Conservation (phyloP, 441 rosid genomes). For the Adansonia madagascariensis region DNA sequence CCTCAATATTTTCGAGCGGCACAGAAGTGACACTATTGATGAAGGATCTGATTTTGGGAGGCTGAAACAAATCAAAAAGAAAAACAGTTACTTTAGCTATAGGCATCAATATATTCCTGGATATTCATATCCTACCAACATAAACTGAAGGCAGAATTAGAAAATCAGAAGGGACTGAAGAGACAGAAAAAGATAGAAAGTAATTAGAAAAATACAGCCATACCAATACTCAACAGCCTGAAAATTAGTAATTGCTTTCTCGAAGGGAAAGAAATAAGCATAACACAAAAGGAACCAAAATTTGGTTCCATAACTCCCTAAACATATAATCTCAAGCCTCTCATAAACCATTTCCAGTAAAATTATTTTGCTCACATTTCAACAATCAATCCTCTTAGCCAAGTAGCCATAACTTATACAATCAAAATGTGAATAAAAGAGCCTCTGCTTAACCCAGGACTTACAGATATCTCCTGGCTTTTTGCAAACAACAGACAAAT, state of each 20-base stretch:
- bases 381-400: constrained; percentile 8
- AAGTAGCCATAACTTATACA: constrained; percentile 10
- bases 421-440: constrained; percentile 13
- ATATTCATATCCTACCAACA: constrained; percentile 23
- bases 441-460: background rate
- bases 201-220: constrained; percentile 6
- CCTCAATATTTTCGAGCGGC: constrained; percentile 79
- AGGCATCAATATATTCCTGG: constrained; percentile 19
- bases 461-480: background rate
- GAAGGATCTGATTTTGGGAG: constrained; percentile 89
- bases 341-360: constrained; percentile 9
- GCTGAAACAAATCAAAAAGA: constrained; percentile 54
- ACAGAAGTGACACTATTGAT: constrained; percentile 66
- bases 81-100: constrained; percentile 23
- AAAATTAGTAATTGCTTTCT: background rate
- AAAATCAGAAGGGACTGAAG: background rate
- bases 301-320: background rate
- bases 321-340: constrained; percentile 10
- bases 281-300: constrained; percentile 1
- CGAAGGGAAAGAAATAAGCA: background rate
- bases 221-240: constrained; percentile 9
- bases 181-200: background rate
- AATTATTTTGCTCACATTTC: constrained; percentile 13
- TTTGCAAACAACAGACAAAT: background rate
- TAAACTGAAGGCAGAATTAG: background rate